Evolutionary conservation across 2,329 filamentous ascomycete species (phyloP).

Genomic region (Aspergillus vadensis): DNA sequence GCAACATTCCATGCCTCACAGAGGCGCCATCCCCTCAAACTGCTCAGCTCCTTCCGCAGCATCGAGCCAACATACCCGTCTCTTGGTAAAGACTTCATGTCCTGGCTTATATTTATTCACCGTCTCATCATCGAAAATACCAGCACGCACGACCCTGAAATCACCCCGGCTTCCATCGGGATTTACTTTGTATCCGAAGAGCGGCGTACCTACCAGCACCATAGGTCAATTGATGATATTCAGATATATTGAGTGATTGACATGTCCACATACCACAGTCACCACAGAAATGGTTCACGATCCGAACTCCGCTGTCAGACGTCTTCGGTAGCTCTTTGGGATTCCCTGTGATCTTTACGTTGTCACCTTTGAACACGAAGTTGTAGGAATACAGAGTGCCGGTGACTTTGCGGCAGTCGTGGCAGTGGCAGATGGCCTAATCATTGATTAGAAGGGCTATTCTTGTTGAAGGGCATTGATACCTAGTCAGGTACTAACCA

Average conservation of each 20-base stretch:
- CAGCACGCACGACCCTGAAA: slow-evolving; percentile 36
- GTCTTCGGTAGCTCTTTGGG: slow-evolving; percentile 39
- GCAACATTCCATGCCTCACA: neutral
- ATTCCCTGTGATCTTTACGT: slow-evolving; percentile 35
- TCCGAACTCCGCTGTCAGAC: slow-evolving; percentile 39
- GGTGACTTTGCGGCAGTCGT: slow-evolving; percentile 44
- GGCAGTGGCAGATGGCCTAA: slow-evolving; percentile 42
- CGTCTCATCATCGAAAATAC: slow-evolving; percentile 37
- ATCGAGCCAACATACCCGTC: slow-evolving; percentile 28
- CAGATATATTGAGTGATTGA: neutral
- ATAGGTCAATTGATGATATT: neutral
- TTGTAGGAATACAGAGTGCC: slow-evolving; percentile 34
- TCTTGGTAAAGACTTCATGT: slow-evolving; percentile 33
- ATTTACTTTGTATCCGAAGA: slow-evolving; percentile 30
- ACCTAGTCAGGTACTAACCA: slow-evolving; percentile 16
- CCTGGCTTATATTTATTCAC: slow-evolving; percentile 33
- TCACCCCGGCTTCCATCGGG: slow-evolving; percentile 23
- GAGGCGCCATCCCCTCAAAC: slow-evolving; percentile 27
- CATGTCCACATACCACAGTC: slow-evolving; percentile 36
- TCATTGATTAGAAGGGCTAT: neutral
- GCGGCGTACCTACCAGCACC: slow-evolving; percentile 30
- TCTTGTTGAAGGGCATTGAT: too few relatives aligned
- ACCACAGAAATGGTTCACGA: slow-evolving; percentile 40
- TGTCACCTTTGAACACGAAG: slow-evolving; percentile 31
- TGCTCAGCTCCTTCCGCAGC: slow-evolving; percentile 30